Base-by-base conservation (phyloP, 768 basidiomycete genomes). In the Lyophyllum shimeji region DNA sequence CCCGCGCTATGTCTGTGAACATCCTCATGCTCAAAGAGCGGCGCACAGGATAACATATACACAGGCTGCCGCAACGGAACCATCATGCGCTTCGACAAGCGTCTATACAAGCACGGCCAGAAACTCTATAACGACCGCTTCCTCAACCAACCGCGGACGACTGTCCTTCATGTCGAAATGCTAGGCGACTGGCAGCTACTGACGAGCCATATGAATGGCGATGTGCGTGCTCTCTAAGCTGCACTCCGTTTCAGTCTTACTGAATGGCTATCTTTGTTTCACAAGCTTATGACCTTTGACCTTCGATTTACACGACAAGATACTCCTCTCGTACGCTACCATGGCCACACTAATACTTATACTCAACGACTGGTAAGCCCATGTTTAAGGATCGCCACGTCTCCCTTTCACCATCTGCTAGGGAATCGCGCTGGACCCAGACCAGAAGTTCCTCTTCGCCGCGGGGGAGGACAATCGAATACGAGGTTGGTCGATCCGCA, bases 401-500 rank as follows among this genome's bases (percentile, higher is more conserved):
- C 49, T 31, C 21, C 25, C 46, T 46, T 58, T 39, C 17, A 65
- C 59, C 11, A n/a, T n/a, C 3, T 23, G 45, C 24, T 61, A 91
- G 89, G 88, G 88, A 5, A 74, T 89, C 6, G 72, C 80, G 1
- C 63, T 82, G 17, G 87, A 90, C 59, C 79, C 83, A 0, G 57
- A 67, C 7, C 75, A 85, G 46, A 73, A 81, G 25, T 79, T 86
- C 48, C 63, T 93, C 17, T 89, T 89, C 56, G 85, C 85, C 8
- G 86, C 86, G 0, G 89, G 89, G 9, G 79, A 84, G 58, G 89
- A 93, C 67, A 59, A 70, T 42, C 76, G 75, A 29, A 78, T 91
- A 55, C 82, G 87, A 21, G 80, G 78, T 2, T 92, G 90, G 90
- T 87, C 87, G 11, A 66, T 91, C 8, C 75, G 68, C 15, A 80